Conservation (phyloP, 306 rosid species). For the Cucurbita pepo region DNA sequence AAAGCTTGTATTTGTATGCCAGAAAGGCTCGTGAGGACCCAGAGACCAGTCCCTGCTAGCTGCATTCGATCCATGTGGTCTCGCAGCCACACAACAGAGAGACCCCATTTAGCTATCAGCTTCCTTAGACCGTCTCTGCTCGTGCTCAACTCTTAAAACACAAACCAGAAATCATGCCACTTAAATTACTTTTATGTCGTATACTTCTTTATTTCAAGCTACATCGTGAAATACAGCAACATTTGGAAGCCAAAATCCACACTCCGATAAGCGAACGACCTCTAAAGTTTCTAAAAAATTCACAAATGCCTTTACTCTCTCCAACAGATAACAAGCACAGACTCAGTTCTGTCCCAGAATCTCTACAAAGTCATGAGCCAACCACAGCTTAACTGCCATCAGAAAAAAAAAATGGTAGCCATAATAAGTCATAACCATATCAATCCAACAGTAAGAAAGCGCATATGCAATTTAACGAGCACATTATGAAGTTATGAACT, state of each 20-base stretch:
- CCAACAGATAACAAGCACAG: not conserved
- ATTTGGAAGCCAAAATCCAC: not conserved
- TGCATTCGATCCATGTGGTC: conserved; percentile 93
- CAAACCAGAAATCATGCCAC: conserved; percentile 4
- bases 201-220: not conserved
- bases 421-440: not conserved
- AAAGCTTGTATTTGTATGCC: conserved; percentile 84
- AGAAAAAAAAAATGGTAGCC: not conserved
- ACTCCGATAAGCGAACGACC: not conserved
- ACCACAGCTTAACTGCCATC: not conserved
- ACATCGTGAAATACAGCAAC: not conserved
- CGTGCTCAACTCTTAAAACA: conserved; percentile 18
- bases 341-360: not conserved
- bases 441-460: not conserved
- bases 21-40: conserved; percentile 78
- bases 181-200: not conserved
- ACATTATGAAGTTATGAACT: not conserved
- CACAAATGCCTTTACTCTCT: not conserved
- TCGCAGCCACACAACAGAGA: conserved; percentile 98
- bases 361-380: not conserved
- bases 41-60: conserved; percentile 85
- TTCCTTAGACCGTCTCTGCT: conserved; percentile 22
- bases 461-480: not conserved
- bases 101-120: conserved; percentile 93
- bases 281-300: not conserved